These are phyloP conservation scores for Starmerella gropengiesseri DNA, from an alignment of 805 yeast species.

Conservation along the genomic window DNA sequence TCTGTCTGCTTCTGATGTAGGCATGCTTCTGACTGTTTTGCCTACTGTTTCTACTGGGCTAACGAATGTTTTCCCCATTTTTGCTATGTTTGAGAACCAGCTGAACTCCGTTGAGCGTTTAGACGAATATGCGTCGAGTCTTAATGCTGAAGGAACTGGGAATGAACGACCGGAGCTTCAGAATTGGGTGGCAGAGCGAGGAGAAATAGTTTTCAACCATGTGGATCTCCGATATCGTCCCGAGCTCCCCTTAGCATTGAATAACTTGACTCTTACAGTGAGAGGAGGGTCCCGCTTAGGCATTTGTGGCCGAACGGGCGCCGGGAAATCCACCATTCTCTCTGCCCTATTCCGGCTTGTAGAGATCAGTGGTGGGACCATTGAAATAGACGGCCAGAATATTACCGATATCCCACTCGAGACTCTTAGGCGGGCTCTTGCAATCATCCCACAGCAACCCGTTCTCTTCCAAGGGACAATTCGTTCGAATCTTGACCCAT, in stretches of 20 bases:
- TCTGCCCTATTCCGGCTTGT: conserved; percentile 55
- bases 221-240: conserved; percentile 55
- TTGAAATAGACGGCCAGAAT: conserved; percentile 58
- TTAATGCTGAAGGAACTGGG: conserved; percentile 44
- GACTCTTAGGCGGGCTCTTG: conserved; percentile 55
- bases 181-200: conserved; percentile 51
- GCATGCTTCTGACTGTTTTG: conserved; percentile 53
- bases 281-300: conserved; percentile 60
- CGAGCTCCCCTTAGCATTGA: conserved; percentile 53
- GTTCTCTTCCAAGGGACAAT: conserved; percentile 70
- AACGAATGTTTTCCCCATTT: conserved; percentile 47
- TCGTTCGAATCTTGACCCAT: conserved; percentile 69
- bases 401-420: conserved; percentile 51
- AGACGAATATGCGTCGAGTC: conserved; percentile 46
- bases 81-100: conserved; percentile 61
- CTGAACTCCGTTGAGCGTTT: conserved; percentile 66
- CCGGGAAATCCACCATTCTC: conserved; percentile 72
- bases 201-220: conserved; percentile 44
- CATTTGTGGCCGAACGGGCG: conserved; percentile 83
- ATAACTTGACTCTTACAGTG: conserved; percentile 41
- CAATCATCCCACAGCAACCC: conserved; percentile 84
- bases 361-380: conserved; percentile 44
- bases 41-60: conserved; percentile 44
- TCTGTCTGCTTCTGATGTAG: conserved; percentile 51
- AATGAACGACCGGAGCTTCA: conserved; percentile 38